Evolutionary conservation across 345 rosid genomes (phyloP), one percentile per base, ranked within the genome.

Genomic region (Hypericum perforatum): DNA sequence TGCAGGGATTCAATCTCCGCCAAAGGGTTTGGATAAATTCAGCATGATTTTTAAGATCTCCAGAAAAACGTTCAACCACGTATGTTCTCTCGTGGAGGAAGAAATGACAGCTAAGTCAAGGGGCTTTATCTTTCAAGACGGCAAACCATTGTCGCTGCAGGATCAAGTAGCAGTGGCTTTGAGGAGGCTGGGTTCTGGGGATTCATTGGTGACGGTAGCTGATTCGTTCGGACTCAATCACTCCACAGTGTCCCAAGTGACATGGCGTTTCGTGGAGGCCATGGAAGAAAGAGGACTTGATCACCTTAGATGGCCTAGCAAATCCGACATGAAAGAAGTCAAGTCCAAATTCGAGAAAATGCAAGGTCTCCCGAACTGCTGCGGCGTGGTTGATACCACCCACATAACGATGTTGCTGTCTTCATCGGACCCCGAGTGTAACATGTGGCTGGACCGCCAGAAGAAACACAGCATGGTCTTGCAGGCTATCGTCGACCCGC

Each of bases 241-340:
- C 55, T 85, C 95, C 29, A 76, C 81, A 12, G 85, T 85, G 59
- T 80, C 94, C 15, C 94, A 82, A 48, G 58, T 82, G 70, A 85
- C 89, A 55, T 82, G 86, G 86, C 72, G 89, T 49, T 85, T 78
- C 63, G 89, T 85, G 45, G 89, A 80, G 67, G 78, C 89, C 56
- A 74, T 80, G 89, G 89, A 85, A 64, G 85, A 78, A 67, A 74
- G 71, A 73, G 86, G 78, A 5, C 55, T 76, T 15, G 75, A 59
- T 39, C 89, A 82, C 70, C 78, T 85, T 71, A 60, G 60, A 8
- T 82, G 89, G 94, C 94, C 94, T 53, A 61, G 71, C 0, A 74
- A 73, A 63, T 63, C 65, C 5, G 81, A 82, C 37, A 63, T 66
- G 58, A 85, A 68, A 44, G 76, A 57, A 8, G 50, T 78, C 0